A percentile compares a stretch with the other conserved stretches of the same genome.
phyloP scores from a whole-genome alignment of 129 eudicot species.

The Scalesia atractyloides region DNA sequence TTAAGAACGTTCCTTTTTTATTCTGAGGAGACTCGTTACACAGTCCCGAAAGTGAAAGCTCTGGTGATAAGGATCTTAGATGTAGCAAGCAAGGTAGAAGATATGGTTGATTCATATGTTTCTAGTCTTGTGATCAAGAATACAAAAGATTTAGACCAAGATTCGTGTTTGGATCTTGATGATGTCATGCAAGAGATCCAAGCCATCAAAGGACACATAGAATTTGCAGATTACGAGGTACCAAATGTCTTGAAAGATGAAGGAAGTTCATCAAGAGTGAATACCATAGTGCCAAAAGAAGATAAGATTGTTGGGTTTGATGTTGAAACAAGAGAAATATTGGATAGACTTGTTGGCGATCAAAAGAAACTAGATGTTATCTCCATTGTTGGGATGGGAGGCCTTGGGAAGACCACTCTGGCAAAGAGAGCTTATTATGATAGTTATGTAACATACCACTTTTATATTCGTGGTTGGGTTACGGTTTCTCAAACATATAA shows the following conservation, averaged over 20 bases:
- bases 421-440: conserved; percentile 29
- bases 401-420: conserved; percentile 50
- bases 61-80: conserved; percentile 20
- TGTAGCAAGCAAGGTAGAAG: conserved; percentile 12
- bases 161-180: background rate
- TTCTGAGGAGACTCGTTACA: conserved; percentile 13
- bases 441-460: conserved; percentile 21
- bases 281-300: background rate
- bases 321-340: conserved; percentile 11
- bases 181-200: conserved; percentile 8
- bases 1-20: conserved; percentile 12
- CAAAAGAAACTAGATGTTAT: conserved; percentile 24
- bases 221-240: background rate
- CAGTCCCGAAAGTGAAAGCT: conserved; percentile 10
- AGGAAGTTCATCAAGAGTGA: conserved; percentile 13
- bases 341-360: conserved; percentile 21
- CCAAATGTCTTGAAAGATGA: conserved; percentile 4
- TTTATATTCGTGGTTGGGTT: conserved; percentile 35
- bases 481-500: conserved; percentile 28
- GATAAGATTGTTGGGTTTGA: conserved; percentile 35
- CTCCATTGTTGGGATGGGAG: conserved; percentile 51
- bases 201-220: conserved; percentile 3
- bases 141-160: background rate
- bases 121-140: background rate
- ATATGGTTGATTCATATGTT: conserved; percentile 10